phyloP scores from a whole-genome alignment of 2,329 filamentous ascomycete species.

The Pseudogymnoascus sp. region DNA sequence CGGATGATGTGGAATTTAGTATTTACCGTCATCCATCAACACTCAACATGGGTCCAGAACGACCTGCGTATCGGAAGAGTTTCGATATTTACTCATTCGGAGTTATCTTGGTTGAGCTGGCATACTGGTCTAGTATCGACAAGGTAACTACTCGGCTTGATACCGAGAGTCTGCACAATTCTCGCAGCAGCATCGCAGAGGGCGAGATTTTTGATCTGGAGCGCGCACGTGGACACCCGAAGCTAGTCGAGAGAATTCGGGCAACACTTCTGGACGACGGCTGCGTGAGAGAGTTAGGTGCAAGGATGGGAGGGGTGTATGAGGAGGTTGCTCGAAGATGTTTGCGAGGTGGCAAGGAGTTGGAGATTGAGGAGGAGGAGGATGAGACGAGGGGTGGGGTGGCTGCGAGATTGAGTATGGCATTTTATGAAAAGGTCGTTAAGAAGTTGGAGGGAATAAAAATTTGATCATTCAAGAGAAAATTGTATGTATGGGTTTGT shows the following conservation, averaged over 20 bases:
- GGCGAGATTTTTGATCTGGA: conserved; percentile 29
- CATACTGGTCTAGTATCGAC: conserved; percentile 42
- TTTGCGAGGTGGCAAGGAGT: conserved; percentile 28
- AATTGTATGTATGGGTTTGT: neutral
- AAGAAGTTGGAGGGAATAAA: conserved; percentile 30
- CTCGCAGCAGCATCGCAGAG: neutral
- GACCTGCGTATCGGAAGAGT: conserved; percentile 35
- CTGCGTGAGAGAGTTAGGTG: conserved; percentile 29
- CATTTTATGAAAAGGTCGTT: conserved; percentile 37
- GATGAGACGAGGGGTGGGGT: conserved; percentile 35
- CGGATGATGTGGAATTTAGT: conserved; percentile 36
- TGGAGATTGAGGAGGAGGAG: conserved; percentile 31
- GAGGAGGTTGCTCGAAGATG: conserved; percentile 32
- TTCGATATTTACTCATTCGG: conserved; percentile 46
- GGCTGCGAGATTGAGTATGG: conserved; percentile 32
- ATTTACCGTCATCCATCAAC: conserved; percentile 39
- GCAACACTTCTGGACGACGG: conserved; percentile 26
- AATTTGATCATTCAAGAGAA: conserved; percentile 13
- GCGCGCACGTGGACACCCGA: conserved; percentile 29
- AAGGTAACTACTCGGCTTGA: conserved; percentile 26
- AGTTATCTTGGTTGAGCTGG: conserved; percentile 43
- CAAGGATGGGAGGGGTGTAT: conserved; percentile 33
- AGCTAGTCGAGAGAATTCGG: conserved; percentile 31
- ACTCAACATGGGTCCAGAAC: conserved; percentile 17
- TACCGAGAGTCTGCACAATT: neutral